Conservation (phyloP, 1,139 yeast species). For the Sugiyamaella castrensis region DNA sequence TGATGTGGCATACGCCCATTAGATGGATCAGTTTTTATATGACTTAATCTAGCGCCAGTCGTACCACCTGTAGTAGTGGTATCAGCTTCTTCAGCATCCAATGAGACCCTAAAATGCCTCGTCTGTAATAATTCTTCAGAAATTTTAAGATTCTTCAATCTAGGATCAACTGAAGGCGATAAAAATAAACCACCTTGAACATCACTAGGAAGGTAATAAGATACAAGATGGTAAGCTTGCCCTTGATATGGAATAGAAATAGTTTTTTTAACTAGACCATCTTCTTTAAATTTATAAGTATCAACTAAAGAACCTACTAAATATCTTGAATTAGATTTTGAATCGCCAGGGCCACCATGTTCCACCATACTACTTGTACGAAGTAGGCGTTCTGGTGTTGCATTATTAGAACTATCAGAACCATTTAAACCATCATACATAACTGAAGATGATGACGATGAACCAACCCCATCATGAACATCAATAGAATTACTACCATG, state of each 20-base stretch:
- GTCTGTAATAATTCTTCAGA: slow-evolving; percentile 59
- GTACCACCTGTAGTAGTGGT: neutral
- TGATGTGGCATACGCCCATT: slow-evolving; percentile 4
- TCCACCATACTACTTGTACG: neutral
- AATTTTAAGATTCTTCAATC: slow-evolving; percentile 51
- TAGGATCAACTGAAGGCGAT: slow-evolving; percentile 56
- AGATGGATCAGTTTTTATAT: neutral
- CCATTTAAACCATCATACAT: slow-evolving; percentile 3
- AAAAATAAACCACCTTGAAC: slow-evolving; percentile 55
- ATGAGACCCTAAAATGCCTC: slow-evolving; percentile 51
- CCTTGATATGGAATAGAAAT: slow-evolving; percentile 54
- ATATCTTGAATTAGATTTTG: slow-evolving; percentile 27
- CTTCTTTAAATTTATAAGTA: slow-evolving; percentile 65
- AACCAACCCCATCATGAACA: slow-evolving; percentile 7
- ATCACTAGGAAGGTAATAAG: slow-evolving; percentile 75
- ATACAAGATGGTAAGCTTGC: slow-evolving; percentile 60
- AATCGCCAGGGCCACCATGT: slow-evolving; percentile 2
- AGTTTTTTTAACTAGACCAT: slow-evolving; percentile 81
- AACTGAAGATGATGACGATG: neutral
- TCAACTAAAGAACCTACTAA: slow-evolving; percentile 57
- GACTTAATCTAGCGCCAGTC: neutral
- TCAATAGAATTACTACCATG: slow-evolving; percentile 6
- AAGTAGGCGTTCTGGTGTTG: neutral
- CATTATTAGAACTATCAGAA: neutral
- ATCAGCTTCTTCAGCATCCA: slow-evolving; percentile 30